Conservation (phyloP, 257 asterid genomes). For the Euphrasia confusa region DNA sequence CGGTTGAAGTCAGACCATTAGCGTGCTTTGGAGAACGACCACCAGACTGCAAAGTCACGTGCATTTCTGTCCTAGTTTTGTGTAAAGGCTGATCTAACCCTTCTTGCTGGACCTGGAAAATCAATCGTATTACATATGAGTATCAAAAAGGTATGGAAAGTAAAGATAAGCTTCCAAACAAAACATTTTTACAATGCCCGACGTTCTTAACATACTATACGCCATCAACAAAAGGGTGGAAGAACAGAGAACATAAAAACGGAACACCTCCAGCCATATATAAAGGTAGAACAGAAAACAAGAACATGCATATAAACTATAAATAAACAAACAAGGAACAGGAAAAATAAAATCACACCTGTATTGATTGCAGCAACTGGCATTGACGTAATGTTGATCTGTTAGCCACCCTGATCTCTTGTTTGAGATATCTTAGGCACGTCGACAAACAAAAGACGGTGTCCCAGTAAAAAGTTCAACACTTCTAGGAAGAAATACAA, state of each 20-base stretch:
- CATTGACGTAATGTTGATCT: constrained; percentile 64
- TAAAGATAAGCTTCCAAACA: background rate
- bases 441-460: constrained; percentile 66
- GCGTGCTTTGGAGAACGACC: constrained; percentile 65
- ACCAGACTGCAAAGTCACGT: constrained; percentile 25
- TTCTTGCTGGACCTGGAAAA: constrained; percentile 40
- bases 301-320: background rate
- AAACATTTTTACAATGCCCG: background rate
- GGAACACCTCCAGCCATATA: background rate
- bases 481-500: constrained; percentile 69
- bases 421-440: constrained; percentile 50
- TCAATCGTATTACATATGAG: constrained; percentile 4
- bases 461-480: constrained; percentile 53
- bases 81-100: constrained; percentile 41
- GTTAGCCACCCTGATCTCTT: constrained; percentile 66
- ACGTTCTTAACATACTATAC: background rate
- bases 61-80: constrained; percentile 55
- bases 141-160: constrained; percentile 3
- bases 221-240: no score
- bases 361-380: constrained; percentile 27
- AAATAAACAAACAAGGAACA: no score
- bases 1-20: constrained; percentile 45
- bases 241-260: background rate
- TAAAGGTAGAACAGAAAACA: background rate
- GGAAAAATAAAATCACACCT: no score